These are phyloP conservation scores for Umbelopsis sp. DNA, from an alignment of 371 early-diverging fungal genomes.

Conservation along the genomic window DNA sequence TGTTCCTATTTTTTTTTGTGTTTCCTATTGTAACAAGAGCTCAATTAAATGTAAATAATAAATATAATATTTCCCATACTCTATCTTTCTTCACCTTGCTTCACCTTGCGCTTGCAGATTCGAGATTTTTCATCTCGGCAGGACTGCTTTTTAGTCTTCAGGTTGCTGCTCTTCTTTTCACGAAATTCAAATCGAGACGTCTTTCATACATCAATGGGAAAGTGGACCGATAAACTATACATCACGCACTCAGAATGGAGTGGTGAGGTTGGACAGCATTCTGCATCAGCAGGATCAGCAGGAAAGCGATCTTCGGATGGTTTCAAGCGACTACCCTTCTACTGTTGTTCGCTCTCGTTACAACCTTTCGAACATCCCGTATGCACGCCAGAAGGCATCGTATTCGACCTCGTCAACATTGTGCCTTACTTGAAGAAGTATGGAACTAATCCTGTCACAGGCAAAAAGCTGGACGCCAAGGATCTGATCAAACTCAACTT, in stretches of 20 bases:
- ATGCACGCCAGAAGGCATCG: conserved; percentile 84
- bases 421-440: conserved; percentile 85
- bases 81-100: no score
- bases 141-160: not conserved
- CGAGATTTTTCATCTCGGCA: not conserved
- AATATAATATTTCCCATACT: not conserved
- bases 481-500: conserved; percentile 80
- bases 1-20: not conserved
- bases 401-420: conserved; percentile 89
- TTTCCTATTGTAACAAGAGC: not conserved
- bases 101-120: no score
- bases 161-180: not conserved
- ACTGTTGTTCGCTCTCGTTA: conserved; percentile 86
- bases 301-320: conserved; percentile 44
- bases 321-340: conserved; percentile 80
- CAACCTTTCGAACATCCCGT: conserved; percentile 88
- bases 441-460: conserved; percentile 87
- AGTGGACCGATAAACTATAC: conserved; percentile 67
- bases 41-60: conserved; percentile 7
- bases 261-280: conserved; percentile 77
- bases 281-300: conserved; percentile 61
- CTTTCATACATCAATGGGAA: conserved; percentile 36
- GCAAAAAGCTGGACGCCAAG: conserved; percentile 74
- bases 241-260: conserved; percentile 93
- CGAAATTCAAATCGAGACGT: not conserved